Conservation (phyloP, 208 protist species). For the Trypanosoma grayi region DNA sequence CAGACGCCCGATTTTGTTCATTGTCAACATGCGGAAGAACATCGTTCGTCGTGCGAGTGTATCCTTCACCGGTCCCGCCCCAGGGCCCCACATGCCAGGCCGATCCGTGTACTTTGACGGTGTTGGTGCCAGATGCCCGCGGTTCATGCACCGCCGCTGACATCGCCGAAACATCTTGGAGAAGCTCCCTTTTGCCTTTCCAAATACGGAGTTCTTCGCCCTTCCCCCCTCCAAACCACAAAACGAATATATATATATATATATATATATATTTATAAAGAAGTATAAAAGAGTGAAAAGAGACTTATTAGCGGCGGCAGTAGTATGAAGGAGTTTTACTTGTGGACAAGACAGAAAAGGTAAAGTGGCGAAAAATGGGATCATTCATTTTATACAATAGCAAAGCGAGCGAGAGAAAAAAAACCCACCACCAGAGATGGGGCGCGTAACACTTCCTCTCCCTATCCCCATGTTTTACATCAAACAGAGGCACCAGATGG, state of each 20-base stretch:
- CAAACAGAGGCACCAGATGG: too few species aligned
- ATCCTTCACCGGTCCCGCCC: constrained; percentile 76
- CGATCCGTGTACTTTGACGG: constrained; percentile 83
- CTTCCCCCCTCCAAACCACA: too few species aligned
- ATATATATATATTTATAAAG: neutral
- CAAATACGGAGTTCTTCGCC: too few species aligned
- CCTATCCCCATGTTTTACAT: neutral
- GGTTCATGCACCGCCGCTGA: constrained; percentile 50
- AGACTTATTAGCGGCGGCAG: too few species aligned
- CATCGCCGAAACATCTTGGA: constrained; percentile 68
- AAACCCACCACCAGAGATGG: too few species aligned
- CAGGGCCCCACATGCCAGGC: constrained; percentile 85
- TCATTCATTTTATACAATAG: too few species aligned
- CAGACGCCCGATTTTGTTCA: constrained; percentile 80
- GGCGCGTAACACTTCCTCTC: neutral
- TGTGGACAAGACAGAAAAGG: neutral
- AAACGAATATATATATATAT: neutral
- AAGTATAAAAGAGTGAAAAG: too few species aligned
- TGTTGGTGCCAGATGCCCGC: constrained; percentile 74
- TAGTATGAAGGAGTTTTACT: too few species aligned
- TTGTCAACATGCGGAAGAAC: constrained; percentile 84
- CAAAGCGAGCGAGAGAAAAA: neutral
- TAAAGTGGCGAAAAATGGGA: neutral
- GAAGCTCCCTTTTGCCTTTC: neutral
- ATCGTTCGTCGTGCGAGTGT: constrained; percentile 77